Evolutionary conservation across 345 rosid genomes (phyloP).

Genomic region (Eucalyptus cloeziana): DNA sequence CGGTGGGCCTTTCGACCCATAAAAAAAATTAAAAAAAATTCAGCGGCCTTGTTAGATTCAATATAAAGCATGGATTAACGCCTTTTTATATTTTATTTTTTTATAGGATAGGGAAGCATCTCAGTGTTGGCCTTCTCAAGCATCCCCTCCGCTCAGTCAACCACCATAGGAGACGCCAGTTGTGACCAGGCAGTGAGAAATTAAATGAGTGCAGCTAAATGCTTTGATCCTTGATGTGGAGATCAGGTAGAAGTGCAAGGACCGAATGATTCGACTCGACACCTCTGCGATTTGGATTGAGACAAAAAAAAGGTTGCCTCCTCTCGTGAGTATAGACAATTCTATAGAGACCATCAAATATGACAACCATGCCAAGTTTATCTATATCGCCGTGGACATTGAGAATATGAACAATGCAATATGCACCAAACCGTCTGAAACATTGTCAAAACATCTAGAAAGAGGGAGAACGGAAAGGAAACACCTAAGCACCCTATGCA

Average conservation of each 20-base stretch:
- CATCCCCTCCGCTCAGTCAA: not conserved
- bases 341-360: not conserved
- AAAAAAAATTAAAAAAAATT: no score
- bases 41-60: no score
- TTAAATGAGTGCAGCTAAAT: not conserved
- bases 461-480: not conserved
- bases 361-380: not conserved
- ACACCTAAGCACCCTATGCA: constrained; percentile 12
- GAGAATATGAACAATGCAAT: not conserved
- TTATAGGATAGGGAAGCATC: not conserved
- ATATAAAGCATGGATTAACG: no score
- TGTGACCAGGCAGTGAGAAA: not conserved
- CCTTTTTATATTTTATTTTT: no score
- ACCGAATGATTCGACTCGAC: no score
- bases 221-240: not conserved
- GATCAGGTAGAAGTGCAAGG: not conserved
- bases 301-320: not conserved
- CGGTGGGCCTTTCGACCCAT: no score
- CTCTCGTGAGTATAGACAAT: not conserved
- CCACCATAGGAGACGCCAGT: not conserved
- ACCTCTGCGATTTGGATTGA: no score
- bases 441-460: not conserved
- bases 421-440: not conserved
- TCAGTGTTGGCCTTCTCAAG: not conserved
- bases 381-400: not conserved